Evolutionary conservation across 164 flowering plant species (phyloP), one percentile per base, ranked within the genome.

Genomic region (Nymphaea colorata): DNA sequence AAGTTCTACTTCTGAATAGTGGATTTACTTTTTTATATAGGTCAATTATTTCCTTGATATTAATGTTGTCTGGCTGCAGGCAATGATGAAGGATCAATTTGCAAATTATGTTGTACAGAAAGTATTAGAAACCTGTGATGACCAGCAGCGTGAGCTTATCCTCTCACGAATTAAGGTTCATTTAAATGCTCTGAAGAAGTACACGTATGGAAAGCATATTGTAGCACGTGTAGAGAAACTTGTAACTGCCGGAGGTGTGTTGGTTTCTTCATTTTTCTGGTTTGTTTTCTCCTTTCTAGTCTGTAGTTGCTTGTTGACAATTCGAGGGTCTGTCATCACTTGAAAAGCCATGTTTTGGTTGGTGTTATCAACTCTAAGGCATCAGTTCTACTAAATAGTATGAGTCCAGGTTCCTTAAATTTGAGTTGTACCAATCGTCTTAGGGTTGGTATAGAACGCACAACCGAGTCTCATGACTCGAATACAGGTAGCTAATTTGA

Each of bases 211-310:
- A 76, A 92, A 92, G 80, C 98, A 92, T 70, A 92, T 89, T 68
- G 96, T 92, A 73, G 98, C 94, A 1, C 98, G 94, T 69, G 98
- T 92, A 70, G 94, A 92, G 83, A 92, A 92, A 82, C 94, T 92
- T 74, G 98, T 92, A 79, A 88, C 94, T 5, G 93, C 98, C 73
- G 98, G 96, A 69, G 98, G 98, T 87, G 83, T 62, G 17, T 17
- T 8, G 41, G 61, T 64, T 36, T 61, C 62, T 55, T 11, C 14
- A 2, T 51, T 51, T 15, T 51, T 51, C 57, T 51, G 10, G 8
- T 51, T 51, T 3, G 57, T 51, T 51, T 51, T 8, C 57, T 51
- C 12, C 14, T 51, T 51, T 8, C 3, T 15, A 51, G 57, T 4
- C 36, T 4, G 57, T 15, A 51, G 8, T 51, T 51, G 57, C 57